Conservation (phyloP, 257 asterid genomes). For the Solanum medicagineum region DNA sequence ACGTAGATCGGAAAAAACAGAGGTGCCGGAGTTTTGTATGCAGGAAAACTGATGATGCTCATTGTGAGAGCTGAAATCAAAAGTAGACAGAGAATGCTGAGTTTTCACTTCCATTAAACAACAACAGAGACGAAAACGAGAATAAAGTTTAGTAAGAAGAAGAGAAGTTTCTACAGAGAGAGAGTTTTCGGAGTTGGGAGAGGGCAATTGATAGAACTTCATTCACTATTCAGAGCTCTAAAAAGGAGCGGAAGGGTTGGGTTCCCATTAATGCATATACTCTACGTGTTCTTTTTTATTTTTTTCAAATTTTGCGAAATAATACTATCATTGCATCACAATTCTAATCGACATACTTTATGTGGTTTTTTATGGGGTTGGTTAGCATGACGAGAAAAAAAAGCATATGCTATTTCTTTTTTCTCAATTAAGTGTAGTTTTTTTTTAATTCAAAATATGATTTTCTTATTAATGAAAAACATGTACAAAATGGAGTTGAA, state of each 20-base stretch:
- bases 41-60: constrained; percentile 7
- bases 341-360: too few relatives aligned
- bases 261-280: not conserved
- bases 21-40: not conserved
- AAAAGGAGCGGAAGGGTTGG: not conserved
- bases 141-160: not conserved
- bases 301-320: too few relatives aligned
- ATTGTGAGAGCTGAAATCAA: constrained; percentile 20
- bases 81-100: constrained; percentile 20
- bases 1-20: not conserved
- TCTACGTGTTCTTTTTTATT: not conserved
- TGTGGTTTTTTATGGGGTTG: not conserved
- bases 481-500: too few relatives aligned
- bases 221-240: not conserved
- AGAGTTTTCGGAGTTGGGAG: not conserved
- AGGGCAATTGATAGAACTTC: not conserved
- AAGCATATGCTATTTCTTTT: too few relatives aligned
- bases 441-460: too few relatives aligned
- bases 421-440: too few relatives aligned
- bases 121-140: not conserved
- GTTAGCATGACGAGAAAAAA: not conserved
- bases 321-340: too few relatives aligned
- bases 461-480: too few relatives aligned
- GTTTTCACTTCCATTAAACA: constrained; percentile 46
- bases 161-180: not conserved